A percentile compares a stretch with the other conserved stretches of the same genome.
Conservation (phyloP, 2,329 filamentous ascomycete genomes). For the Hypoxylon sp. region DNA sequence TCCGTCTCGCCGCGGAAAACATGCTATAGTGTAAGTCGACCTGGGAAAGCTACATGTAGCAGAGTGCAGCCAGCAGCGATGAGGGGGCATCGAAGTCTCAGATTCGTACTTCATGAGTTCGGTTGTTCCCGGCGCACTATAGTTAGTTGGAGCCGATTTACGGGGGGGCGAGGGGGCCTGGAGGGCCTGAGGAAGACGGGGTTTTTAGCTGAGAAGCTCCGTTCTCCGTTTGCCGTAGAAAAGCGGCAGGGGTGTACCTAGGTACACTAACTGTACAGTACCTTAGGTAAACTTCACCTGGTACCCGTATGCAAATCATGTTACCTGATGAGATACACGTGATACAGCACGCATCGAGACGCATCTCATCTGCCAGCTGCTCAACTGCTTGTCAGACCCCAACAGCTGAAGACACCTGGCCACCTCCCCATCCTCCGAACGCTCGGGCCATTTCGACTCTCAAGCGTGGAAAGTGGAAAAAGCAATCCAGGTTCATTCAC, state of each 20-base stretch:
- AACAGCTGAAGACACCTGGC: no score
- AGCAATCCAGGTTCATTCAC: no score
- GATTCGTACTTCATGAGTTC: constrained; percentile 23
- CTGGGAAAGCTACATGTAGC: constrained; percentile 7
- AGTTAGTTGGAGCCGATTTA: constrained; percentile 12
- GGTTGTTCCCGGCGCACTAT: constrained; percentile 27
- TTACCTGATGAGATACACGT: neutral
- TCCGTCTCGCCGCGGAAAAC: constrained; percentile 43
- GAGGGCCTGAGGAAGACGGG: no score
- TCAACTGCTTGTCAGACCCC: no score
- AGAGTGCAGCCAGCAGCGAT: neutral
- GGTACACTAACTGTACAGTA: no score
- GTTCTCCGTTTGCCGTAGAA: no score
- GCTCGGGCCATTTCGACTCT: constrained; percentile 30
- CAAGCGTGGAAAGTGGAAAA: no score
- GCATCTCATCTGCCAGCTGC: no score
- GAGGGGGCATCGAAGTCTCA: constrained; percentile 2
- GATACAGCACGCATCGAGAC: neutral
- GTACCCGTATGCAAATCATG: neutral
- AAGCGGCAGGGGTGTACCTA: neutral
- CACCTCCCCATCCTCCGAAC: neutral
- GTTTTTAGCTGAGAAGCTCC: neutral
- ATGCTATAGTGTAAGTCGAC: constrained; percentile 33
- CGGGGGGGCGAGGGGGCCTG: no score
- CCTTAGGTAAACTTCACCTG: no score